Base-by-base conservation (phyloP, 2,329 filamentous ascomycete species). In the Neofusicoccum kwambonambiense region DNA sequence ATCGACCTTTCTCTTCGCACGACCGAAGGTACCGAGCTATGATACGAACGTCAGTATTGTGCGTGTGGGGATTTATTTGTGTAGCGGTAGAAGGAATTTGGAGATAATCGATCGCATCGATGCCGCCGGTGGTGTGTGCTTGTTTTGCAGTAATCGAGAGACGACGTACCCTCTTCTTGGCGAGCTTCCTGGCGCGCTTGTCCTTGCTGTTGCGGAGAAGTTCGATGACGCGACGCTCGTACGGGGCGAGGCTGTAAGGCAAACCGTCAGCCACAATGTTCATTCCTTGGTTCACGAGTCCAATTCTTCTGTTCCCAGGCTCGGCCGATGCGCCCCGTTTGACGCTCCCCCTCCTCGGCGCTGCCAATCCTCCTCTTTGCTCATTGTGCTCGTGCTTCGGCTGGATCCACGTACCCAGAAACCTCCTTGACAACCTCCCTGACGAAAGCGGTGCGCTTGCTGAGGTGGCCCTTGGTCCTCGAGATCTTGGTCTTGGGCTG, bases 1-100 rank as follows among this genome's bases (percentile, higher is more conserved):
- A 81, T 99, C 95, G 75, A 99, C 95, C 94, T 99, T 99, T 82
- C 88, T 90, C 94, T 99, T 99, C 79, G 94, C 94, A 83, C 95
- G 94, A 79, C 92, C 91, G 84, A 98, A 98, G 76, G 95, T 98
- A 81, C 95, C 95, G 86, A 99, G 93, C 90, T 95, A 67, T 68
- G 13, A 13, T 9, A 22, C 11, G 5, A 5, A 5, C 66, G 71
- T 77, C 71, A 78, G 75, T 70, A 64, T 60, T 50, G 66, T 64
- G 31, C 8, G 12, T 6, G 2, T 3, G 19, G 6, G 15, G 27
- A 27, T 54, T 56, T 49, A 27, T 44, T 15, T 17, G 42, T 9
- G 42, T 34, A 61, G 52, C 44, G 42, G 47, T 50, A 35, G 37
- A 2, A 27, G 19, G 15, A 9, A 27, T 51, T 49, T 8, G 31